Conservation (phyloP, 2,329 filamentous ascomycete species). For the Fusarium scirpi region DNA sequence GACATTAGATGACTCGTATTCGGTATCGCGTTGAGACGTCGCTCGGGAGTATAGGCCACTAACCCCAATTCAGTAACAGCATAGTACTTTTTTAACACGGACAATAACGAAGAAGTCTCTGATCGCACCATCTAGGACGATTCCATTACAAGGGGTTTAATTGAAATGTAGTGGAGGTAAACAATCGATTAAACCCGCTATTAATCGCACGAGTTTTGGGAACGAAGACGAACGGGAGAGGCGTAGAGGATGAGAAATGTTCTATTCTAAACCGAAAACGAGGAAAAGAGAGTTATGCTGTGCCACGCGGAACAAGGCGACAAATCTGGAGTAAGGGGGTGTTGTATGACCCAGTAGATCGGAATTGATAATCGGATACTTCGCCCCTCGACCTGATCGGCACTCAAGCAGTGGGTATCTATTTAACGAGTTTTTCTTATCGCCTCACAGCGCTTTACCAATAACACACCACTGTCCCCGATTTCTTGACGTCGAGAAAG, state of each 20-base stretch:
- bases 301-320: conserved; percentile 24
- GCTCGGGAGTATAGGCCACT: background rate
- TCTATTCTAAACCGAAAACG: conserved; percentile 39
- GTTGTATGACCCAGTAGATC: conserved; percentile 31
- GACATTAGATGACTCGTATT: background rate
- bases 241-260: conserved; percentile 3
- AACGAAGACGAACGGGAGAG: conserved; percentile 29
- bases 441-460: conserved; percentile 1
- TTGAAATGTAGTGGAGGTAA: conserved; percentile 19
- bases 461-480: conserved; percentile 29
- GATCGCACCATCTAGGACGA: background rate
- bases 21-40: background rate
- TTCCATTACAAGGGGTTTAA: conserved; percentile 23
- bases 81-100: background rate
- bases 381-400: conserved; percentile 25
- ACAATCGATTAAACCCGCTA: background rate
- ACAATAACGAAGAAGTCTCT: background rate
- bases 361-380: conserved; percentile 40
- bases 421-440: conserved; percentile 22
- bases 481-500: conserved; percentile 26
- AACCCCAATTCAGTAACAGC: conserved; percentile 4
- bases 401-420: conserved; percentile 23
- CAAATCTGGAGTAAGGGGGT: conserved; percentile 17
- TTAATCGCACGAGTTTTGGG: background rate
- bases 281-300: conserved; percentile 25